These are phyloP conservation scores for Hortiboletus campestris DNA, from an alignment of 768 basidiomycete genomes.

Conservation along the genomic window DNA sequence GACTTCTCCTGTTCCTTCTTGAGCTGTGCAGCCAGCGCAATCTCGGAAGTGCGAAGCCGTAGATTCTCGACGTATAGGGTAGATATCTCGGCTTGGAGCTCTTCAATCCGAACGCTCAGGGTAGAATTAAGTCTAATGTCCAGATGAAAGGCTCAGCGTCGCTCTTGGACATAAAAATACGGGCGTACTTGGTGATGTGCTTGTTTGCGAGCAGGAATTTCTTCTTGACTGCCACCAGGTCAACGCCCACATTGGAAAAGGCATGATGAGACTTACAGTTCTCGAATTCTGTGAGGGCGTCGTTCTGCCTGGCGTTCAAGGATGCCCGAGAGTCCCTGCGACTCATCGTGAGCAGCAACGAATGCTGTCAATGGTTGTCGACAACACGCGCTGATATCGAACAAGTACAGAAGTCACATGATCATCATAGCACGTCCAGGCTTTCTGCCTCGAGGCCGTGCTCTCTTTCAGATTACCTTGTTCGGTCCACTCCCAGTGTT, in stretches of 20 bases:
- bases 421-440: constrained; percentile 22
- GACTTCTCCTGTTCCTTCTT: constrained; percentile 81
- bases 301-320: constrained; percentile 65
- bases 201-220: constrained; percentile 89
- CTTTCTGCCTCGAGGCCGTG: constrained; percentile 27
- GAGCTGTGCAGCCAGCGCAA: constrained; percentile 69
- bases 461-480: constrained; percentile 29
- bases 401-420: constrained; percentile 31
- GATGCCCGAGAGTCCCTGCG: constrained; percentile 42
- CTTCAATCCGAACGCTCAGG: constrained; percentile 79
- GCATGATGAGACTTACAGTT: constrained; percentile 54
- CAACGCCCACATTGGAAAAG: constrained; percentile 1
- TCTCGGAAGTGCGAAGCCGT: constrained; percentile 76
- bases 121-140: constrained; percentile 74
- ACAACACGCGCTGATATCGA: constrained; percentile 37
- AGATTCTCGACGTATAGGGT: constrained; percentile 82
- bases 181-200: constrained; percentile 80
- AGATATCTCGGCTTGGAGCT: constrained; percentile 80
- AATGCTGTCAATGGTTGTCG: constrained; percentile 14
- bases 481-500: constrained; percentile 11
- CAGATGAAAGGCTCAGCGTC: constrained; percentile 7
- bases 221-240: constrained; percentile 73
- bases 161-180: constrained; percentile 1
- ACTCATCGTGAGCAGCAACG: constrained; percentile 30
- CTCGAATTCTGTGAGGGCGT: constrained; percentile 82